Evolutionary conservation across 2,329 filamentous ascomycete genomes (phyloP), one percentile per base, ranked within the genome.

Genomic region (Colletotrichum euphorbiae): DNA sequence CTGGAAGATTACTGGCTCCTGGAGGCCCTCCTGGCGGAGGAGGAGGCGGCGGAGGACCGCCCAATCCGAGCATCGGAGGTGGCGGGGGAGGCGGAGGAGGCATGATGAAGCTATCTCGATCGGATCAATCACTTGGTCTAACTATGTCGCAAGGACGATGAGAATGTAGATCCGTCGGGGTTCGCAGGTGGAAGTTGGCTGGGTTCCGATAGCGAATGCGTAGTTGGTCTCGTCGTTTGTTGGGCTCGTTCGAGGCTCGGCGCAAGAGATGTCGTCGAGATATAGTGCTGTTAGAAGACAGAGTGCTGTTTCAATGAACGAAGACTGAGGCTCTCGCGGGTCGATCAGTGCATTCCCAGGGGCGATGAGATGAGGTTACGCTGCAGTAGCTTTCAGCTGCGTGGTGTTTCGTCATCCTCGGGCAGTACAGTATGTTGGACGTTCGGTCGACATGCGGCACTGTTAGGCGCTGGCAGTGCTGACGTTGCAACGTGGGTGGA

Each of bases 51-150:
- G 89, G 90, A 67, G 89, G 90, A 72, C 84, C 86, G 75, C 87
- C 89, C 74, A 80, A 79, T 50, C 79, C 81, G 64, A 87, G 87
- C 74, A 84, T 82, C 63, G 87, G 87, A 62, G 90, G 88, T 45
- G 90, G 91, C 38, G 91, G 92, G 2, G 91, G 91, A 11, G 91
- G 91, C 3, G 91, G 91, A 61, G 91, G 75, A 71, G 78, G 80
- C 80, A 80, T 80, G 48, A 15, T 67, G 71, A 67, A 50, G 33
- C n/a, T 58, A 51, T 54, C n/a, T 42, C 24, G 42, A 7, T 46
- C n/a, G 19, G 6, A 9, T 52, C 52, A 4, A 31, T 15, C 21
- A 7, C 6, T 6, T 17, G 19, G 17, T 24, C 11, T 63, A 38
- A 46, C 11, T n/a, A 45, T 43, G 8, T 64, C 31, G 13, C 24